Base-by-base conservation (phyloP, 2,329 filamentous ascomycete species). In the Aspergillus sp. region DNA sequence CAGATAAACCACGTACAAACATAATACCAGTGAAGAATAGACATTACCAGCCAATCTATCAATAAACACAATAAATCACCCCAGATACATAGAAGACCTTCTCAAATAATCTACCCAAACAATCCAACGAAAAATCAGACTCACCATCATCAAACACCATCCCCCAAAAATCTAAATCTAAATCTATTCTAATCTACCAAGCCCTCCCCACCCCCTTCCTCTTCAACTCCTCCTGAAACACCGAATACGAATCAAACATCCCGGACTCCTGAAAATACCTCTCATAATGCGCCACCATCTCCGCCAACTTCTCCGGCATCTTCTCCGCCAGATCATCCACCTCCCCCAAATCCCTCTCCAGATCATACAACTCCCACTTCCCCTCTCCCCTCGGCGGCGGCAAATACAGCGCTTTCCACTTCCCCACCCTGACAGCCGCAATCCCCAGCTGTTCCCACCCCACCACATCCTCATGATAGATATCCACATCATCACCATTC, bases 341-440 rank as follows among this genome's bases (percentile, higher is more conserved):
- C 7, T 39, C 17, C 17, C 17, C 50, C n/a, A 53, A 23, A 53
- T 53, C 50, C 19, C 17, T 53, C 13, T 10, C 19, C 2, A 53
- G 50, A 23, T 53, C 28, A 13, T 52, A 53, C 9, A 39, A 30
- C 32, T 53, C 50, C 50, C 50, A 53, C 32, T 56, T 56, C 10
- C 54, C 23, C 19, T 60, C 57, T 13, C 48, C 60, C 23, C 23
- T 19, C 2, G 49, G 49, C 13, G 60, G 57, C 9, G 57, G 57
- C 10, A 53, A 28, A 21, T 17, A 50, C 17, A 56, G 49, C 32
- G 57, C 49, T 9, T 52, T 52, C 49, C 49, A 52, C 21, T 52
- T n/a, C 2, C 49, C 49, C 21, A 39, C 49, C 13, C 49, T 25
- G 7, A 52, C 49, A 10, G 49, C 49, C 12, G 49, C 49, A 21